These are phyloP conservation scores for Pyrus communis DNA, from an alignment of 306 rosid species.

Conservation along the genomic window DNA sequence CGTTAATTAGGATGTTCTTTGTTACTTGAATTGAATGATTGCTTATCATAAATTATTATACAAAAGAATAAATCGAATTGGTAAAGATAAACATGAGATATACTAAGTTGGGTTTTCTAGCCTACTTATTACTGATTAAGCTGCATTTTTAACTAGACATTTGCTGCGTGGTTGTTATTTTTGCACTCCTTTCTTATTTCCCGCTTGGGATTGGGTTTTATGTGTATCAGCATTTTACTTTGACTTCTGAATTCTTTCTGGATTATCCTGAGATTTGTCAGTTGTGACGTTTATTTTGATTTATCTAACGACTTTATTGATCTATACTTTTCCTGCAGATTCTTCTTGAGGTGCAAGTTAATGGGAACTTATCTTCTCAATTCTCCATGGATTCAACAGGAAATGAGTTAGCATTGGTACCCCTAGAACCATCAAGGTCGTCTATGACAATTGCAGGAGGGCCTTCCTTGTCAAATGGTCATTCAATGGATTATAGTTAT, in stretches of 20 bases:
- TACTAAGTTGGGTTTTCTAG: not conserved
- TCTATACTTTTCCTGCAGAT: conserved; percentile 49
- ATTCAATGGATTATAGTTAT: conserved; percentile 51
- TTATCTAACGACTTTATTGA: conserved; percentile 15
- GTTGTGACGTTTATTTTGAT: conserved; percentile 12
- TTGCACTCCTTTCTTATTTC: not conserved
- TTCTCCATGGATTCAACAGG: conserved; percentile 61
- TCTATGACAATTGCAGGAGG: conserved; percentile 89
- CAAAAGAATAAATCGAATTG: not conserved
- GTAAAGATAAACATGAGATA: not conserved
- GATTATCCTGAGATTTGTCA: conserved; percentile 3
- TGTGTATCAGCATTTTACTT: not conserved
- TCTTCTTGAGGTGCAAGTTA: conserved; percentile 62
- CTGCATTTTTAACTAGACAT: not conserved
- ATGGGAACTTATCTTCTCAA: conserved; percentile 28
- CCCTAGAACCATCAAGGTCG: conserved; percentile 84
- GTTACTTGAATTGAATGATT: not conserved
- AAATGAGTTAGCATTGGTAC: conserved; percentile 84
- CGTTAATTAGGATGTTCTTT: not conserved
- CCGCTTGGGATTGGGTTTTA: not conserved
- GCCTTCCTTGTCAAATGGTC: conserved; percentile 80
- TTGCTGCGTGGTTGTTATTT: not conserved
- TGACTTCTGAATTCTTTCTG: not conserved
- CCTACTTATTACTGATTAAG: not conserved
- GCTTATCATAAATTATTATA: not conserved